A percentile compares a stretch with the other conserved stretches of the same genome.
Evolutionary conservation across 2,329 filamentous ascomycete species (phyloP).

Genomic region (Phyllosticta citribraziliensis): DNA sequence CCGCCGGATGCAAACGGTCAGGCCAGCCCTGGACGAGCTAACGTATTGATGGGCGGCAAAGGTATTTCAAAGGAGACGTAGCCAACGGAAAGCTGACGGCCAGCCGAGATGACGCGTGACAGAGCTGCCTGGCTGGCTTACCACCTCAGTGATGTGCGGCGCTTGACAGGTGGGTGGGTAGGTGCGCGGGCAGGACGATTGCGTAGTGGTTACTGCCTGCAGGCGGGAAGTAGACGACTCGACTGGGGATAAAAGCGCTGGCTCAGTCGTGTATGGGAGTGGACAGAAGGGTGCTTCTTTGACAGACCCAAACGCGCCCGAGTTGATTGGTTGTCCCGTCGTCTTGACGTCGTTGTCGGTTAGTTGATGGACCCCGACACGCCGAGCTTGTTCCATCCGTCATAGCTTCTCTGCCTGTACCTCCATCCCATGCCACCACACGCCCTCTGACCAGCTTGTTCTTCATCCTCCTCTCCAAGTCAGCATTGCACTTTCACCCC

Average conservation of each 20-base stretch:
- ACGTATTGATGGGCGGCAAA: background rate
- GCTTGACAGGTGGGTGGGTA: background rate
- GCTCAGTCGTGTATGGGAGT: background rate
- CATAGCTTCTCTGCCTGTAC: constrained; percentile 6
- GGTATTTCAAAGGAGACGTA: background rate
- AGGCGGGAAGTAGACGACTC: background rate
- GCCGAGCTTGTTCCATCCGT: constrained; percentile 8
- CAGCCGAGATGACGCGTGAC: background rate
- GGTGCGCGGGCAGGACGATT: background rate
- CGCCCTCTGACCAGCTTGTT: background rate
- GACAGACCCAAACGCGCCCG: background rate
- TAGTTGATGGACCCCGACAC: constrained; percentile 1
- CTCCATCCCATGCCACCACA: background rate
- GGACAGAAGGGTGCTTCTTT: background rate
- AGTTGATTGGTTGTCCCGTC: constrained; percentile 2
- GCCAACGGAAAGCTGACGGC: background rate
- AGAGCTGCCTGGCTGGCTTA: constrained; percentile 1
- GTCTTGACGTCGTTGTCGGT: background rate
- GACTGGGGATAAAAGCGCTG: background rate
- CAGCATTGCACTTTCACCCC: background rate
- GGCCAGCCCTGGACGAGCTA: background rate
- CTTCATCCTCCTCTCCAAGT: background rate
- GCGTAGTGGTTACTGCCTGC: constrained; percentile 5
- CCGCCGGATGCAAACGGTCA: background rate
- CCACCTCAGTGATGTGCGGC: background rate